Evolutionary conservation across 345 rosid species (phyloP).

Genomic region (Carallia pectinifolia): DNA sequence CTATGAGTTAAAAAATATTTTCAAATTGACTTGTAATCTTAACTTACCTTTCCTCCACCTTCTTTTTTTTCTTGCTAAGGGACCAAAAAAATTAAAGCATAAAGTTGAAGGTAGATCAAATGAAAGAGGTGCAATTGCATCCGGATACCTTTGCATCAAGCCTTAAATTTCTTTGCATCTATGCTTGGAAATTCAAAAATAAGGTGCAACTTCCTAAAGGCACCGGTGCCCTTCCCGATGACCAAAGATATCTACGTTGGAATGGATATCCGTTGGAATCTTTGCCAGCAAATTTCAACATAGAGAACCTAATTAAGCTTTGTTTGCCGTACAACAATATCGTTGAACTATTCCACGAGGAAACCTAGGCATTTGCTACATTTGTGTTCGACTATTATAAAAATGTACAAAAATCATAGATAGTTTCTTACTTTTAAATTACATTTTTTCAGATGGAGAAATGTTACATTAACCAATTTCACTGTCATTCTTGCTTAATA

Average conservation of each 20-base stretch:
- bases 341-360: background rate
- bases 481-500: no score
- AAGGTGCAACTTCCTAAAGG: conserved; percentile 1
- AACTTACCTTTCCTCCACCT: no score
- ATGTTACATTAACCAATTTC: no score
- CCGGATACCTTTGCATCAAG: background rate
- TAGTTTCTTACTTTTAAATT: background rate
- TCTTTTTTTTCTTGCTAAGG: background rate
- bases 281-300: conserved; percentile 11
- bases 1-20: no score
- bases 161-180: background rate
- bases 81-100: conserved; percentile 2
- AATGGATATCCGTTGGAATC: background rate
- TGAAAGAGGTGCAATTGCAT: background rate
- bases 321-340: background rate
- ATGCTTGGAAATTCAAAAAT: background rate
- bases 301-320: conserved; percentile 10
- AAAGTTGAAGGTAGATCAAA: background rate
- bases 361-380: background rate
- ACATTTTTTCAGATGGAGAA: no score
- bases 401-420: background rate
- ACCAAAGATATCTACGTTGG: conserved; percentile 12
- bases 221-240: background rate
- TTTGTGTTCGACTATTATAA: no score
- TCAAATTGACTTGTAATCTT: no score